Base-by-base conservation (phyloP, 140 eudicot species). In the Flaveria floridana region DNA sequence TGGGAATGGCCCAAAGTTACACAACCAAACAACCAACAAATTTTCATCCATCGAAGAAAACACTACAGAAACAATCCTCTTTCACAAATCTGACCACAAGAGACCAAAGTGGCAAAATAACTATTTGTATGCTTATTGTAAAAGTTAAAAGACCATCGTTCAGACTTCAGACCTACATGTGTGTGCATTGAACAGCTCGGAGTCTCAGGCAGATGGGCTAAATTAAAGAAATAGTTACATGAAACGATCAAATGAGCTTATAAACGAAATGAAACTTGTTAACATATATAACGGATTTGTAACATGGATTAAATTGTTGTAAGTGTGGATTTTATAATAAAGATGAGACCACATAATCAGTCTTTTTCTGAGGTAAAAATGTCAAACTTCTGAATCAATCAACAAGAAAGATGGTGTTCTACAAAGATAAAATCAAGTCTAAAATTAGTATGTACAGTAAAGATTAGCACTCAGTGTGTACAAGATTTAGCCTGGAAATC, bases 371-470 rank as follows among this genome's bases (percentile, higher is more conserved):
- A 56, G 74, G 74, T 56, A 65, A 68, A 55, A 68, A 21, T 30
- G 80, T 70, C 46, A 37, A 20, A 44, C 30, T 11, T 62, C 55
- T 26, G 20, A 75, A 61, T 75, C 25, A 75, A 28, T 58, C 72
- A 72, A 59, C 50, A 74, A 68, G 7, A 50, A 50, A 26, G 42
- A 23, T 26, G 16, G 20, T 34, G 69, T 62, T 75, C 84, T 80
- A 75, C 53, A 75, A 62, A 62, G 62, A 53, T 5, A 75, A 57
- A 75, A 23, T 16, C 12, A 28, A 3, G 68, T 75, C 80, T 75
- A 16, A 75, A 73, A 46, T 51, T 69, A 75, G 16, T 69, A 80
- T 80, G 68, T 75, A 80, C 84, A 80, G 61, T 12, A 66, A 67
- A 56, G 56, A 70, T 67, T 67, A 21, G 41, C 51, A 68, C 79